Evolutionary conservation across 345 rosid species (phyloP), one percentile per base, ranked within the genome.

Genomic region (Lepidium africanum): DNA sequence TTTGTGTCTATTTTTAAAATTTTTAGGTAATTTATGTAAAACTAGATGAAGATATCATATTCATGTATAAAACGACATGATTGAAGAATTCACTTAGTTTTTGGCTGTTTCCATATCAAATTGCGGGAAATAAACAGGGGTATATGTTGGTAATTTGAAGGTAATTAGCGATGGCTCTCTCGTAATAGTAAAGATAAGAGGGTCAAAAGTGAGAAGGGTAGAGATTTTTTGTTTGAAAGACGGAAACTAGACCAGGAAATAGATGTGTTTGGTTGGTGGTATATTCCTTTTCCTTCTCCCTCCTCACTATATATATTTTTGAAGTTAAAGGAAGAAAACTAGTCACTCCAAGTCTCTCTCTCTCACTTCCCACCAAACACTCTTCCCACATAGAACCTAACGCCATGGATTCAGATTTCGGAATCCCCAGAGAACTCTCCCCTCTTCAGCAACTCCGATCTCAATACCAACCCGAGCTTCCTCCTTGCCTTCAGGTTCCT

Each of bases 381-480:
- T 27, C 33, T 14, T 17, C 6, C 43, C 13, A 32, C 76, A 27
- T 21, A 63, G n/a, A 35, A 63, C 63, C 17, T 50, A 10, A 59
- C 57, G 17, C 67, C 46, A 94, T 94, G 99, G 96, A 94, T 71
- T 94, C 99, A 33, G 99, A 94, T 85, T 94, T 75, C 73, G 97
- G 96, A 76, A 83, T 87, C 75, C 89, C 97, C 74, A 74, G 96
- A 72, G 91, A 91, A 74, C 97, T 94, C 71, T 94, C 99, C 63
- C 81, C 79, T 39, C 96, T 91, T 65, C 99, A 91, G 66, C 81
- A 87, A 54, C 86, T 77, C 65, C 88, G 98, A 52, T 86, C 97
- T 65, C 86, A 75, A 42, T 86, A 93, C 81, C 89, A 81, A 0
- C 96, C 98, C 2, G 85, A 79, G 39, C 86, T 92, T 65, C 97